Evolutionary conservation across 2,329 filamentous ascomycete species (phyloP).

Genomic region (Scleromitrula shiraiana): DNA sequence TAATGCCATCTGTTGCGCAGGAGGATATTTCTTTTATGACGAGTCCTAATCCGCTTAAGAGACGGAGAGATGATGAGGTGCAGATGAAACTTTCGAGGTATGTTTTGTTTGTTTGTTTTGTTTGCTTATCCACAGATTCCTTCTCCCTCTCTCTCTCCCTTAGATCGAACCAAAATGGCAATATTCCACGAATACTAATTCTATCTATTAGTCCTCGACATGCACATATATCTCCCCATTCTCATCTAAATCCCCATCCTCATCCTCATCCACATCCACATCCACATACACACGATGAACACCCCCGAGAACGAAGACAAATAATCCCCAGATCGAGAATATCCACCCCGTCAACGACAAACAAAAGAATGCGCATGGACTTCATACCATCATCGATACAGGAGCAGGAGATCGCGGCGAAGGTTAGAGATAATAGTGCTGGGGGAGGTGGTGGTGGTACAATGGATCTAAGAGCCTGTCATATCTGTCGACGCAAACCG

Average conservation of each 20-base stretch:
- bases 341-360: no score
- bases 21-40: conserved; percentile 8
- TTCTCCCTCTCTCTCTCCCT: no score
- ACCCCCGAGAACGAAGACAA: not conserved
- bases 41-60: conserved; percentile 13
- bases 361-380: not conserved
- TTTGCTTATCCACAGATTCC: no score
- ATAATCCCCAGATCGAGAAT: not conserved
- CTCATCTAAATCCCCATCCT: not conserved
- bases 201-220: not conserved
- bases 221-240: not conserved
- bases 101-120: no score
- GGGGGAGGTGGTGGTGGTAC: not conserved
- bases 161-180: no score
- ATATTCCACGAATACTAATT: not conserved
- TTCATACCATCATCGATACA: not conserved
- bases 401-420: not conserved
- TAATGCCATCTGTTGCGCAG: conserved; percentile 26
- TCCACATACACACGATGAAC: not conserved
- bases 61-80: conserved; percentile 19
- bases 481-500: conserved; percentile 59
- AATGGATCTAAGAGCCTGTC: conserved; percentile 45
- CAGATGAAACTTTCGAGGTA: conserved; percentile 13
- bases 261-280: not conserved
- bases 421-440: not conserved